Evolutionary conservation across 345 rosid species (phyloP).

Genomic region (Citrus cavaleriei): DNA sequence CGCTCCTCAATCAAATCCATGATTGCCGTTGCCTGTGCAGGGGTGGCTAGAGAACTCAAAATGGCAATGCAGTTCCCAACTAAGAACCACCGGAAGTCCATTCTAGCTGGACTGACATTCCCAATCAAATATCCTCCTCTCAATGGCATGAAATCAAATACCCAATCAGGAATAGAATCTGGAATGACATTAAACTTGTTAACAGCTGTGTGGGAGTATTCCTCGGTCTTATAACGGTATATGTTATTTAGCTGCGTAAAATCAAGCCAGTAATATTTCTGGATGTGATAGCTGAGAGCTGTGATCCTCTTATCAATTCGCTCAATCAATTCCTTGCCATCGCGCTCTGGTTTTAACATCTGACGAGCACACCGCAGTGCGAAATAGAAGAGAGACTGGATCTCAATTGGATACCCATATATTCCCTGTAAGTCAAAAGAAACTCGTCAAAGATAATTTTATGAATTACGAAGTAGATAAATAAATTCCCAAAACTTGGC

Average conservation of each 20-base stretch:
- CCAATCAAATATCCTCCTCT: conserved; percentile 46
- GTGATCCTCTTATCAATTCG: conserved; percentile 42
- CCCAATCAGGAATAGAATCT: conserved; percentile 52
- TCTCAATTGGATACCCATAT: conserved; percentile 54
- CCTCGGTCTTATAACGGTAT: conserved; percentile 56
- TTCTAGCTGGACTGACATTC: conserved; percentile 46
- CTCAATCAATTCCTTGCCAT: conserved; percentile 48
- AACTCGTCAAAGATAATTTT: background rate
- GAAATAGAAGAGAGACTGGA: conserved; percentile 58
- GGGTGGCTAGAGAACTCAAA: conserved; percentile 37
- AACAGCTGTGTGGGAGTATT: conserved; percentile 55
- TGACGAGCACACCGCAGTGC: conserved; percentile 53
- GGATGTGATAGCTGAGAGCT: conserved; percentile 53
- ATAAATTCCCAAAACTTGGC: background rate
- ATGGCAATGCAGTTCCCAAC: conserved; percentile 48
- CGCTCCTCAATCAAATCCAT: conserved; percentile 47
- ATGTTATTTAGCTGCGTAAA: conserved; percentile 46
- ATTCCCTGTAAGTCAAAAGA: conserved; percentile 25
- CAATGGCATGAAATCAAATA: conserved; percentile 51
- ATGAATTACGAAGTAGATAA: background rate
- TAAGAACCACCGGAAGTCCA: conserved; percentile 50
- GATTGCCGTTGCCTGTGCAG: conserved; percentile 35
- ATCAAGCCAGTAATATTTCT: conserved; percentile 49
- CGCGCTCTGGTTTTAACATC: conserved; percentile 53
- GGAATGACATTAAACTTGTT: conserved; percentile 54